Conservation (phyloP, 768 basidiomycete genomes). For the Kwoniella heveanensis region DNA sequence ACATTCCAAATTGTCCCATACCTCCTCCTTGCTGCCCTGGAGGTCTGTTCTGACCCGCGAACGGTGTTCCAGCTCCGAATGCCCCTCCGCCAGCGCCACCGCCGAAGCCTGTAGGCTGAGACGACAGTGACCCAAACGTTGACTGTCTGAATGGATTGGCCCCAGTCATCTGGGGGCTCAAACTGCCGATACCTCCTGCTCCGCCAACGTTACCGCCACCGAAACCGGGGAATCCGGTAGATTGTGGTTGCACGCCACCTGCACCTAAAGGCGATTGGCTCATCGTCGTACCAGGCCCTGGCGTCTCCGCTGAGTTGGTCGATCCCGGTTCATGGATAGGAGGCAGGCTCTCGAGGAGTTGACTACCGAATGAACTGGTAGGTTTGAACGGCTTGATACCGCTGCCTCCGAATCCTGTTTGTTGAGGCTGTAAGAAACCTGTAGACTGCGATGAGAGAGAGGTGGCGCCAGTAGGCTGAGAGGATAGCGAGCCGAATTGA, state of each 20-base stretch:
- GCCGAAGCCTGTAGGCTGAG: constrained; percentile 12
- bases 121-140: constrained; percentile 12
- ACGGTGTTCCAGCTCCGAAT: constrained; percentile 34
- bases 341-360: constrained; percentile 72
- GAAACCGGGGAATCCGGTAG: constrained; percentile 37
- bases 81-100: constrained; percentile 31
- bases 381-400: constrained; percentile 78
- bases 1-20: constrained; percentile 22
- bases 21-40: constrained; percentile 5
- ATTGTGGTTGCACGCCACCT: constrained; percentile 23
- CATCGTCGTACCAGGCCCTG: background rate
- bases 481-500: constrained; percentile 58
- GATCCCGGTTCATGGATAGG: constrained; percentile 62
- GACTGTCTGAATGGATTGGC: constrained; percentile 32
- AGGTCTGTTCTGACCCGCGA: constrained; percentile 28
- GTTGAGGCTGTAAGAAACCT: constrained; percentile 59
- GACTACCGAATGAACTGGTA: constrained; percentile 75
- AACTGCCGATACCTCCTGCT: background rate
- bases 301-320: background rate
- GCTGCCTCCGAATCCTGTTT: constrained; percentile 62
- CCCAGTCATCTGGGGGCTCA: constrained; percentile 26
- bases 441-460: constrained; percentile 23
- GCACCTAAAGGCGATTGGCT: background rate
- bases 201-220: constrained; percentile 6
- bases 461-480: constrained; percentile 45